Conservation (phyloP, 192 early-diverging fungal genomes). For the Coemansia furcata region DNA sequence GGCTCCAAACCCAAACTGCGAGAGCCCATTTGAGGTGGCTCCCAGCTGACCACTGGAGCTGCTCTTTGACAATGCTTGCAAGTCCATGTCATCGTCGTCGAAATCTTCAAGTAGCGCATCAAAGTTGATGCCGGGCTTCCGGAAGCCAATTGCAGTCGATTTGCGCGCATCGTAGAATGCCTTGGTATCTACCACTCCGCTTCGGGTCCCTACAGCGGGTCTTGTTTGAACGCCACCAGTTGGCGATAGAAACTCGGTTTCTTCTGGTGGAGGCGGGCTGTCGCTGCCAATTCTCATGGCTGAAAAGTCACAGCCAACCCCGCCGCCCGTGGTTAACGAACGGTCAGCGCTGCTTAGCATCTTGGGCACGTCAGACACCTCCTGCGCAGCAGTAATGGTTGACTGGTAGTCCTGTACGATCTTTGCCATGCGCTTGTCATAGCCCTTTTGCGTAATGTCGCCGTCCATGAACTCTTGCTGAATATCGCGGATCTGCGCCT, state of each 20-base stretch:
- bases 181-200: slow-evolving; percentile 11
- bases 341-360: background rate
- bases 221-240: background rate
- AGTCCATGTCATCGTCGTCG: slow-evolving; percentile 19
- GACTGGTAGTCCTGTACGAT: slow-evolving; percentile 56
- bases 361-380: background rate
- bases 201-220: background rate
- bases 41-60: background rate
- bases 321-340: background rate
- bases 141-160: slow-evolving; percentile 36
- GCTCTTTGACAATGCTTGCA: slow-evolving; percentile 9
- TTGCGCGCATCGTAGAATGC: slow-evolving; percentile 38
- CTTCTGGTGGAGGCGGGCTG: background rate
- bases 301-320: slow-evolving; percentile 1
- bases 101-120: slow-evolving; percentile 44
- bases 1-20: slow-evolving; percentile 15
- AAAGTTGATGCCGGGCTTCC: slow-evolving; percentile 50
- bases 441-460: slow-evolving; percentile 75
- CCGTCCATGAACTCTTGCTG: slow-evolving; percentile 60
- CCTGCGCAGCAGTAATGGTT: background rate
- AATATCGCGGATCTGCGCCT: slow-evolving; percentile 41
- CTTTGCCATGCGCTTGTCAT: slow-evolving; percentile 60
- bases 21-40: slow-evolving; percentile 1
- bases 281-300: slow-evolving; percentile 1
- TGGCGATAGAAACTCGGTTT: background rate